Base-by-base conservation (phyloP, 176 grass and related monocot genomes). In the Juncus inflexus region DNA sequence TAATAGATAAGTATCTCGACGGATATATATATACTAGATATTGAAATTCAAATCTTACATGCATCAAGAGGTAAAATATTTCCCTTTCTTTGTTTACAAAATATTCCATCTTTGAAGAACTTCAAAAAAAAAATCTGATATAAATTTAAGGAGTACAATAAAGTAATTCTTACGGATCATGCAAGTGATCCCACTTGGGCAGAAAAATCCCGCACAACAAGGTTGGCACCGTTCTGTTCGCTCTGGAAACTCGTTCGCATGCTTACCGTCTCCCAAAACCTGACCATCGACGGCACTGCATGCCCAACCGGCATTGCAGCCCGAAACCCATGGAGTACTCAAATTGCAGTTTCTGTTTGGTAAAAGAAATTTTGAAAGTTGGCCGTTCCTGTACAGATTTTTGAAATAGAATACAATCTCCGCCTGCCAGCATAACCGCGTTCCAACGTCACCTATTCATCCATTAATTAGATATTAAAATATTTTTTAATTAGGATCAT, bases 201-300 rank as follows among this genome's bases (percentile, higher is more conserved):
- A 97, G 79, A 97, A 97, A 78, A 97, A 97, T 9, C 92, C 92
- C 40, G 83, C 72, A 3, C 87, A 97, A 35, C 92, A 97, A 0
- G 71, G 28, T 38, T 49, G 70, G 2, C 92, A 97, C 7, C 77
- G 50, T 0, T 3, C 2, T 65, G 39, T 84, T 79, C 87, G 83
- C 9, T 35, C 40, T 3, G 87, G 87, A 13, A 86, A 81, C 3
- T 0, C 8, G 2, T 42, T 43, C 3, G 14, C 7, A 3, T 64
- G 40, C 13, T 6, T 39, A 13, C 4, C 3, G 28, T 51, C 28
- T 19, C 12, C 50, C 11, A 14, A 13, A 7, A 15, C 58, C 35
- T 35, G 16, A 6, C 9, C 43, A 9, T 47, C 43, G 0, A 1
- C 59, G 50, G 55, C 37, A 62, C 61, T 78, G 36, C 92, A 97